Conservation (phyloP, 306 rosid species). For the Gynostemma pentaphyllum region DNA sequence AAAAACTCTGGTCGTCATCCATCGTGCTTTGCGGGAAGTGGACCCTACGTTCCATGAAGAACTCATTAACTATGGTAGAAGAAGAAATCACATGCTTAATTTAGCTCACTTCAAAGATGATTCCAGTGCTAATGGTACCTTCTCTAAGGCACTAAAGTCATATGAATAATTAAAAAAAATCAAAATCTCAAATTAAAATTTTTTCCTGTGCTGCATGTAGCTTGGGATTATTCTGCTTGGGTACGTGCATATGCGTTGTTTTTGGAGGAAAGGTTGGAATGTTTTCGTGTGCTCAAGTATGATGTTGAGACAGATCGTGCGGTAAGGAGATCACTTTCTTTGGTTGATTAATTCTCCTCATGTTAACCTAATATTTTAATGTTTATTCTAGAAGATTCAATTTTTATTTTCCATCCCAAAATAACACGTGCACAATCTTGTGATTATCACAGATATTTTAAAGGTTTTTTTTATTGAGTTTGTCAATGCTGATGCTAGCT, state of each 20-base stretch:
- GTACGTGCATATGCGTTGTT: slow-evolving; percentile 90
- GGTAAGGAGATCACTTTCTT: slow-evolving; percentile 38
- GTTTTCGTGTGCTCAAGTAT: slow-evolving; percentile 88
- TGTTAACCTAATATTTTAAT: not conserved
- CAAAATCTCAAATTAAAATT: not conserved
- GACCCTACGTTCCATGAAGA: slow-evolving; percentile 98
- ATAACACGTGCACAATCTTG: not conserved
- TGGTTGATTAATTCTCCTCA: not conserved
- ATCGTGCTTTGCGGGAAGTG: slow-evolving; percentile 99
- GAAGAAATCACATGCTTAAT: slow-evolving; percentile 98
- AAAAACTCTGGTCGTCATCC: slow-evolving; percentile 87
- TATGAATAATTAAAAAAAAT: not conserved
- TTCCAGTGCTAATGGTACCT: slow-evolving; percentile 88
- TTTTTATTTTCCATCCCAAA: not conserved
- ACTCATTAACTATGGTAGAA: slow-evolving; percentile 90
- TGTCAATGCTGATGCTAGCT: too few species aligned
- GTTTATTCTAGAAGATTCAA: not conserved
- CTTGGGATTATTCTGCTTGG: slow-evolving; percentile 98
- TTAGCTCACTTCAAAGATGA: slow-evolving; percentile 97
- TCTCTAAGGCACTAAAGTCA: not conserved
- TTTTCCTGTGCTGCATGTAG: slow-evolving; percentile 35
- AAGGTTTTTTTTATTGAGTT: not conserved
- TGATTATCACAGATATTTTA: not conserved
- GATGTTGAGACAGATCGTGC: slow-evolving; percentile 86
- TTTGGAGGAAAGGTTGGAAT: slow-evolving; percentile 98